Evolutionary conservation across 2,329 filamentous ascomycete species (phyloP).

Genomic region (Plectosphaerella cucumerina): DNA sequence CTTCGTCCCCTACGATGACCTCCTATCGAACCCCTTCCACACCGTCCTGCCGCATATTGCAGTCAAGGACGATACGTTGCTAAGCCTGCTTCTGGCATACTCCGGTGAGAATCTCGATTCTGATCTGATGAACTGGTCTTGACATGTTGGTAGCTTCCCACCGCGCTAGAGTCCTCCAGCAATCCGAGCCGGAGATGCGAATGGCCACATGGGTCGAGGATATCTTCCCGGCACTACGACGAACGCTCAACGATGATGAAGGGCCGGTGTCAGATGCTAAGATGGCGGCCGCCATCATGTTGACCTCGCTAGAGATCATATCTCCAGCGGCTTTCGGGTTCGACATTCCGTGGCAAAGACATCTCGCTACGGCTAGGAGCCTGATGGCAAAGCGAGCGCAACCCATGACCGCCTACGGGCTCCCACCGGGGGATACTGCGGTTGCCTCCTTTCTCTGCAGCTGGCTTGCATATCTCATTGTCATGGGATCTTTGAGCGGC

Average conservation of each 20-base stretch:
- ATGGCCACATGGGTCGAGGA: slow-evolving; percentile 79
- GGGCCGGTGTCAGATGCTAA: slow-evolving; percentile 67
- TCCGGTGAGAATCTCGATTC: slow-evolving; percentile 38
- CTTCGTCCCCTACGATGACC: slow-evolving; percentile 46
- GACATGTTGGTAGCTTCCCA: slow-evolving; percentile 59
- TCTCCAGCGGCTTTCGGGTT: slow-evolving; percentile 78
- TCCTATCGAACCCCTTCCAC: slow-evolving; percentile 48
- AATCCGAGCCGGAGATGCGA: slow-evolving; percentile 69
- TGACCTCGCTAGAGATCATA: slow-evolving; percentile 78
- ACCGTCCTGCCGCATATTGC: slow-evolving; percentile 57
- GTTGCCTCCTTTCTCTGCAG: slow-evolving; percentile 71
- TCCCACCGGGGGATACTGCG: slow-evolving; percentile 45
- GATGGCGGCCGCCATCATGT: slow-evolving; percentile 79
- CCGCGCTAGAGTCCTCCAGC: slow-evolving; percentile 67
- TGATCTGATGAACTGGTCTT: neutral
- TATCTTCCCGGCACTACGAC: slow-evolving; percentile 69
- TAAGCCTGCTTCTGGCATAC: slow-evolving; percentile 75
- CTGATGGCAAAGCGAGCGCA: slow-evolving; percentile 60
- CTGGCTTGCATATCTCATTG: slow-evolving; percentile 82
- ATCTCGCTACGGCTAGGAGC: slow-evolving; percentile 70
- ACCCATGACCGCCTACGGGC: slow-evolving; percentile 25
- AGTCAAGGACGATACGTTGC: slow-evolving; percentile 63
- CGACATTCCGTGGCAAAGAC: slow-evolving; percentile 75
- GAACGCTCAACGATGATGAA: slow-evolving; percentile 57
- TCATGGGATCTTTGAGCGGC: slow-evolving; percentile 68